phyloP scores from a whole-genome alignment of 176 grass and related monocot genomes.

The Carex cristatella region DNA sequence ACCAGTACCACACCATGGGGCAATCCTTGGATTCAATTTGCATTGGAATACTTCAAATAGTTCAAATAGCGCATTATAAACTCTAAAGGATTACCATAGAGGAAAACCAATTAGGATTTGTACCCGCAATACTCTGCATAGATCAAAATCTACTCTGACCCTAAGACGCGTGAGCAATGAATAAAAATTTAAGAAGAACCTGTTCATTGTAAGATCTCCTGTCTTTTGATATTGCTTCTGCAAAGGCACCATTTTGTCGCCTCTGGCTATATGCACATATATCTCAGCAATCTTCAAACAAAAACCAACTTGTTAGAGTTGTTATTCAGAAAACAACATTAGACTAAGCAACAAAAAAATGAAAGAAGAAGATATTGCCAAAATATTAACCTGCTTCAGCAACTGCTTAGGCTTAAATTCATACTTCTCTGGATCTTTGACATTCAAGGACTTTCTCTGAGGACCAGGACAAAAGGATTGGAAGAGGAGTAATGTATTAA shows the following conservation, averaged over 20 bases:
- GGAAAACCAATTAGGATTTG: no score
- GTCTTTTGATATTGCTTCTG: slow-evolving; percentile 87
- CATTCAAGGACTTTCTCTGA: slow-evolving; percentile 88
- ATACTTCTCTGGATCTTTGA: slow-evolving; percentile 99
- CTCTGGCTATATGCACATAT: slow-evolving; percentile 96
- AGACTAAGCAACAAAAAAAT: neutral
- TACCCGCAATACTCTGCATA: no score
- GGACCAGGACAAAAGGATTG: no score
- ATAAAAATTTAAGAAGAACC: slow-evolving; percentile 28
- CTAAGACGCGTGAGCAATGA: neutral
- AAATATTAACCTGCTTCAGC: slow-evolving; percentile 66
- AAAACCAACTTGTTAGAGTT: neutral
- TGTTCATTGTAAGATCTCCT: slow-evolving; percentile 84
- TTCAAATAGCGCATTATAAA: no score
- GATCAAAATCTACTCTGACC: no score
- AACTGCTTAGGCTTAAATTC: slow-evolving; percentile 92
- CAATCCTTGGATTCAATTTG: no score
- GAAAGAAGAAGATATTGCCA: neutral
- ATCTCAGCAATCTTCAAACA: slow-evolving; percentile 76
- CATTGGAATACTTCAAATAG: no score
- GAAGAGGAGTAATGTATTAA: no score
- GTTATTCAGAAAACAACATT: slow-evolving; percentile 19
- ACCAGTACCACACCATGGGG: no score
- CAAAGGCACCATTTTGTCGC: slow-evolving; percentile 76
- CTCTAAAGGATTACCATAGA: no score